Percentiles rank a stretch among this genome's conserved stretches.
phyloP scores from a whole-genome alignment of 805 yeast species.

The Lachancea thermotolerans region DNA sequence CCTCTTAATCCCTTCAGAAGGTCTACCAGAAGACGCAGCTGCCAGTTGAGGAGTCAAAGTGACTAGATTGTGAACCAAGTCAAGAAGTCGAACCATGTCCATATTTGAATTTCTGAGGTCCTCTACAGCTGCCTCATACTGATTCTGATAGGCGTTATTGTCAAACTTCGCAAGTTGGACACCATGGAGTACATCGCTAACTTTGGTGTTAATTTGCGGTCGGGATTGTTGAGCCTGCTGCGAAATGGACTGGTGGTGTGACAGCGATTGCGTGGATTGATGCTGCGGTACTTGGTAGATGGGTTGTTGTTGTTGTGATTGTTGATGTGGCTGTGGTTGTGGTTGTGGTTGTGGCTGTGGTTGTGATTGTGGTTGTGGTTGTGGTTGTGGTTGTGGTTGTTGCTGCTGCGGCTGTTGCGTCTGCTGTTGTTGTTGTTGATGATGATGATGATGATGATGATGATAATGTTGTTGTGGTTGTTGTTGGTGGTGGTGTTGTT shows the following conservation, averaged over 20 bases:
- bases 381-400: conserved; percentile 6
- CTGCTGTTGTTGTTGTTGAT: conserved; percentile 5
- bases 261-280: too few relatives aligned
- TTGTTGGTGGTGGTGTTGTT: too few relatives aligned
- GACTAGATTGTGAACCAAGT: conserved; percentile 32
- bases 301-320: too few relatives aligned
- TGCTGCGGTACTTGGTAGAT: too few relatives aligned
- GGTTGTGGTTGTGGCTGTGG: too few relatives aligned
- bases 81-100: conserved; percentile 49
- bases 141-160: conserved; percentile 36
- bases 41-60: neutral
- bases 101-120: conserved; percentile 44
- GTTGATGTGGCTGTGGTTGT: too few relatives aligned
- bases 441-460: conserved; percentile 11
- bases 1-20: conserved; percentile 9
- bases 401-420: conserved; percentile 6
- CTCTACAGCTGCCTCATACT: conserved; percentile 43
- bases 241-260: neutral
- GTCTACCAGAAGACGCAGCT: neutral
- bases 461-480: conserved; percentile 9
- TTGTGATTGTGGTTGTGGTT: too few relatives aligned
- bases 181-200: conserved; percentile 35
- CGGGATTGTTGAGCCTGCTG: conserved; percentile 10
- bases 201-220: conserved; percentile 9
- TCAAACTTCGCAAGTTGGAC: conserved; percentile 35